A percentile compares a stretch with the other conserved stretches of the same genome.
Conservation (phyloP, 163 green algal species). For the Scenedesmus sp. region DNA sequence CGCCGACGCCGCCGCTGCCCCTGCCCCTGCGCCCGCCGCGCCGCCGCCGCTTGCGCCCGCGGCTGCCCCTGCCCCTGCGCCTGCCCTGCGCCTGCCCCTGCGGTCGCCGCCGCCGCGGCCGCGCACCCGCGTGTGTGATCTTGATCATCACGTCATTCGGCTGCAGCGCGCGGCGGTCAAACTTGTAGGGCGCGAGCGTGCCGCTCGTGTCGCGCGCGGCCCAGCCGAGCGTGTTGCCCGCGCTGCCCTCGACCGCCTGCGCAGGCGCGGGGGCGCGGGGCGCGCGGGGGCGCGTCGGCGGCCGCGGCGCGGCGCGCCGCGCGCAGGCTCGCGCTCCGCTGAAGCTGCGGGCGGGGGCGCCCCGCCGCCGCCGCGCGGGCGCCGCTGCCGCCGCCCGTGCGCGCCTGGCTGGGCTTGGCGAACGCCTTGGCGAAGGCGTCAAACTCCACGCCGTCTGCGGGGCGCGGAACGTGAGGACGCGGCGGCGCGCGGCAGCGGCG, state of each 20-base stretch:
- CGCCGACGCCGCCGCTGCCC: not conserved
- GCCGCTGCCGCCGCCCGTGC: not conserved
- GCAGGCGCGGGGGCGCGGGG: too few relatives aligned
- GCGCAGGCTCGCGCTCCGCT: not conserved
- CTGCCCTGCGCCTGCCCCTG: not conserved
- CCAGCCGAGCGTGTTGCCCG: conserved; percentile 61
- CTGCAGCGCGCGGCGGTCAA: conserved; percentile 53
- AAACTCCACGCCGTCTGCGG: conserved; percentile 31
- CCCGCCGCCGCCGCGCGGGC: not conserved
- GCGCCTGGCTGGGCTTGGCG: conserved; percentile 30
- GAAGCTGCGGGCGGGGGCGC: not conserved
- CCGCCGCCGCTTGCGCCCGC: not conserved
- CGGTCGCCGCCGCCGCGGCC: too few relatives aligned
- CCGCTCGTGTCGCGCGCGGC: conserved; percentile 57
- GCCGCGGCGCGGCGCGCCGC: too few relatives aligned
- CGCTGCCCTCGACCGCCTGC: not conserved
- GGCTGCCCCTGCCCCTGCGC: not conserved
- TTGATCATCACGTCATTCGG: conserved; percentile 66
- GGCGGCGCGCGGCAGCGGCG: too few relatives aligned
- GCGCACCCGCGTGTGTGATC: conserved; percentile 53
- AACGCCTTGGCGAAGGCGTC: conserved; percentile 37
- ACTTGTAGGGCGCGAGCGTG: conserved; percentile 57
- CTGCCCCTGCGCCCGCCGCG: not conserved
- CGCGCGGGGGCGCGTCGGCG: too few relatives aligned
- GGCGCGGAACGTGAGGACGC: too few relatives aligned